phyloP scores from a whole-genome alignment of 345 rosid species.

The Kernera saxatilis region DNA sequence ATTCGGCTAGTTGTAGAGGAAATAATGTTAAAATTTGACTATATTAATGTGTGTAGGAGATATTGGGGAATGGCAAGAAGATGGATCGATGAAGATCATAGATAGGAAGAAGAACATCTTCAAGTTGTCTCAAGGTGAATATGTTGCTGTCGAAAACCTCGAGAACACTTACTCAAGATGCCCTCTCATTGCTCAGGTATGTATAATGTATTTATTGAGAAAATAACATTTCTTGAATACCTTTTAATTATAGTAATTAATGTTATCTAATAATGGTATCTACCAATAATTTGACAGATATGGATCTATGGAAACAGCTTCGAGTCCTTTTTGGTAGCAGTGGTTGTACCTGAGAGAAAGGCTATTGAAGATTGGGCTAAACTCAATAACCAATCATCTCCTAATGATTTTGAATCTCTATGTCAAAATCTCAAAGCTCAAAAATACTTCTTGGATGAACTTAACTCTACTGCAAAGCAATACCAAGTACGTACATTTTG shows the following conservation, averaged over 20 bases:
- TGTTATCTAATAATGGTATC: neutral
- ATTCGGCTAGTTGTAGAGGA: too few species aligned
- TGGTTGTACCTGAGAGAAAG: slow-evolving; percentile 69
- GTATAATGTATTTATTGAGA: slow-evolving; percentile 23
- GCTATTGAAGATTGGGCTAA: slow-evolving; percentile 83
- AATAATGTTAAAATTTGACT: neutral
- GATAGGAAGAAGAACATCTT: slow-evolving; percentile 96
- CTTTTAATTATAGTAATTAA: neutral
- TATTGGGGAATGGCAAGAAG: slow-evolving; percentile 83
- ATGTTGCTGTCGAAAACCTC: slow-evolving; percentile 81
- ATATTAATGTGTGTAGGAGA: slow-evolving; percentile 45
- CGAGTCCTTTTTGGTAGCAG: slow-evolving; percentile 84
- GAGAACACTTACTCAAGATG: slow-evolving; percentile 72
- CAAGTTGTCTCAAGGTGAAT: slow-evolving; percentile 95
- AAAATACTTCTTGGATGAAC: slow-evolving; percentile 71
- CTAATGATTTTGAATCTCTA: slow-evolving; percentile 51
- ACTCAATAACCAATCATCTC: slow-evolving; percentile 30
- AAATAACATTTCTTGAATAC: neutral
- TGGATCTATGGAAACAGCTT: slow-evolving; percentile 97
- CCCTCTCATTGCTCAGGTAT: slow-evolving; percentile 67
- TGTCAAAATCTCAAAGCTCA: slow-evolving; percentile 64
- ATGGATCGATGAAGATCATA: slow-evolving; percentile 85
- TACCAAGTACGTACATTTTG: slow-evolving; percentile 46
- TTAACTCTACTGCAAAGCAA: slow-evolving; percentile 60
- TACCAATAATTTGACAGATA: slow-evolving; percentile 40